phyloP scores from a whole-genome alignment of 2,329 filamentous ascomycete genomes.

The Pseudogymnoascus sp. region DNA sequence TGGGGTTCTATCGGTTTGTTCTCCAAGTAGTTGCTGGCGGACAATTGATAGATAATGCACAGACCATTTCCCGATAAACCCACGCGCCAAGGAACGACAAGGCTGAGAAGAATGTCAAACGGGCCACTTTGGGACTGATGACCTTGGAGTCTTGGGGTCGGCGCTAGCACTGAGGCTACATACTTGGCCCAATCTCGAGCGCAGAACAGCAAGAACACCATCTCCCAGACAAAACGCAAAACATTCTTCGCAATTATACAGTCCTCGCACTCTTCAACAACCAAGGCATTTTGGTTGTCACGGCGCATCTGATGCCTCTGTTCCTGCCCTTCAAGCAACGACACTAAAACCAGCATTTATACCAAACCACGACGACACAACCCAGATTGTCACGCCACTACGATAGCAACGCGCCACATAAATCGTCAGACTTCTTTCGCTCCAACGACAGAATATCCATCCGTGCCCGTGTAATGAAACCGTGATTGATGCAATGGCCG shows the following conservation, averaged over 20 bases:
- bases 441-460: background rate
- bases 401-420: background rate
- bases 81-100: background rate
- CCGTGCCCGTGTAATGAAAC: background rate
- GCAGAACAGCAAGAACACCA: background rate
- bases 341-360: background rate
- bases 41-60: conserved; percentile 2
- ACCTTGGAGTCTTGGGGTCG: conserved; percentile 7
- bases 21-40: background rate
- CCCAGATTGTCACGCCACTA: background rate
- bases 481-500: background rate
- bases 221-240: background rate
- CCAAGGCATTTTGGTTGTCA: background rate
- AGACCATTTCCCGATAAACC: conserved; percentile 3
- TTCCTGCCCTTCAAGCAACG: background rate
- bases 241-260: background rate
- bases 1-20: background rate
- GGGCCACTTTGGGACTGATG: conserved; percentile 1
- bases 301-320: background rate
- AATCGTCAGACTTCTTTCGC: background rate
- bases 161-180: conserved; percentile 1
- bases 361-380: background rate
- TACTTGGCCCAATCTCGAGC: conserved; percentile 8
- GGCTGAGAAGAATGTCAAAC: conserved; percentile 1
- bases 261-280: background rate